phyloP scores from a whole-genome alignment of 495 filamentous ascomycete genomes.

The Penicillium lividum region DNA sequence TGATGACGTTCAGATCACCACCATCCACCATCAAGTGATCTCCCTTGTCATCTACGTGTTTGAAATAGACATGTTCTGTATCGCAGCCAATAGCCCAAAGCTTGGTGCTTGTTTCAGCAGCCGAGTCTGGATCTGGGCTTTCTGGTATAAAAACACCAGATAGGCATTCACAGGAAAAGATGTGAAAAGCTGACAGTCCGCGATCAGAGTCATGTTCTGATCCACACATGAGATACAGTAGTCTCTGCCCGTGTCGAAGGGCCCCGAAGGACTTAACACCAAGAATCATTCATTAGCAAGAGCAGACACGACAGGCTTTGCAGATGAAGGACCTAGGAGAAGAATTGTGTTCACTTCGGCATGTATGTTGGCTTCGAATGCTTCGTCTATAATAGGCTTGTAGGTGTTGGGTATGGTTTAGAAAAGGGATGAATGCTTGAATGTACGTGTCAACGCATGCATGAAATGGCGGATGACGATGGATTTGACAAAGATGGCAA shows the following conservation, averaged over 20 bases:
- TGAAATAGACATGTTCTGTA: constrained; percentile 36
- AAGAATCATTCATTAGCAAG: constrained; percentile 25
- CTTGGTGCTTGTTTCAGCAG: neutral
- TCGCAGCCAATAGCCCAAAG: constrained; percentile 2
- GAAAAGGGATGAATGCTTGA: neutral
- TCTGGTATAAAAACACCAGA: constrained; percentile 28
- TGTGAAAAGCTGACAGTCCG: constrained; percentile 22
- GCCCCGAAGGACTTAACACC: constrained; percentile 22
- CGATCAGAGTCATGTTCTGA: constrained; percentile 28
- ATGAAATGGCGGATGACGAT: constrained; percentile 14
- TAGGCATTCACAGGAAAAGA: constrained; percentile 30
- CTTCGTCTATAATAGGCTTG: constrained; percentile 9
- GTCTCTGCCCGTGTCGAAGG: constrained; percentile 24
- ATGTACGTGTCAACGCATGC: constrained; percentile 12
- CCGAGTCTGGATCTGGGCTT: constrained; percentile 2
- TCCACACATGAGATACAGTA: constrained; percentile 22
- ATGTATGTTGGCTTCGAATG: constrained; percentile 13
- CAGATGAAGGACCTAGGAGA: constrained; percentile 6
- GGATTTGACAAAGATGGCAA: constrained; percentile 5
- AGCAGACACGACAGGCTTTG: constrained; percentile 12
- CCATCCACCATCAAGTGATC: constrained; percentile 46
- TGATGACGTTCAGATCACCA: constrained; percentile 39
- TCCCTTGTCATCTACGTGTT: constrained; percentile 45
- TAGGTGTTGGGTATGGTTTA: neutral
- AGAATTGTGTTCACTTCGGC: constrained; percentile 24